phyloP scores from a whole-genome alignment of 768 basidiomycete species.

The Termitomyces titanicus region DNA sequence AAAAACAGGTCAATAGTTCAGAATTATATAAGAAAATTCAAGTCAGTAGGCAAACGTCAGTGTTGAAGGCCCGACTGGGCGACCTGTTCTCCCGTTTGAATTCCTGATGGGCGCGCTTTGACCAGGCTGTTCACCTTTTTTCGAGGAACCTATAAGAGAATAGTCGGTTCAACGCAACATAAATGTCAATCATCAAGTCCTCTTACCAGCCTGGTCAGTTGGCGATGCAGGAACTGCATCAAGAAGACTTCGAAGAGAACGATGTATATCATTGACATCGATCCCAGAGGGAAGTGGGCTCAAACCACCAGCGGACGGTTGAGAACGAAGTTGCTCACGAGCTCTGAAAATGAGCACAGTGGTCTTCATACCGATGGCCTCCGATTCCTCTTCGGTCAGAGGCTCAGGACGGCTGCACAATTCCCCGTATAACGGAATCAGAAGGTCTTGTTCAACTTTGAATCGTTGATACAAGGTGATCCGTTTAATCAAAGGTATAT shows the following conservation, averaged over 20 bases:
- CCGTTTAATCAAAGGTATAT: constrained; percentile 7
- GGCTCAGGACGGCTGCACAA: constrained; percentile 51
- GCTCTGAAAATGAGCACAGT: constrained; percentile 48
- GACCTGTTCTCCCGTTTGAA: constrained; percentile 14
- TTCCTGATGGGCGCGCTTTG: constrained; percentile 1
- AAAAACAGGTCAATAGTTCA: too few relatives aligned
- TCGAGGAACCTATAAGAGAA: constrained; percentile 1
- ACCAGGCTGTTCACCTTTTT: not conserved
- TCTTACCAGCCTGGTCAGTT: constrained; percentile 5
- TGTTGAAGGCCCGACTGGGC: constrained; percentile 9
- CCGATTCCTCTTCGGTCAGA: constrained; percentile 50
- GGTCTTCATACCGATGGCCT: constrained; percentile 53
- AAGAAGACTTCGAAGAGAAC: constrained; percentile 27
- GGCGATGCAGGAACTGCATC: not conserved
- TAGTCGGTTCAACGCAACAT: not conserved
- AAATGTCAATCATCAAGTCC: not conserved
- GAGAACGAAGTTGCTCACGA: constrained; percentile 45
- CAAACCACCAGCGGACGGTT: constrained; percentile 25
- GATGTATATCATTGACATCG: constrained; percentile 27
- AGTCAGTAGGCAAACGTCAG: too few relatives aligned
- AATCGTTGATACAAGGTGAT: constrained; percentile 53
- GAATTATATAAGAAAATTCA: too few relatives aligned
- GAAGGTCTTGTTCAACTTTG: constrained; percentile 41
- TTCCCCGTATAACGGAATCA: constrained; percentile 48
- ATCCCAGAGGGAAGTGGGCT: constrained; percentile 34